A percentile compares a stretch with the other conserved stretches of the same genome.
phyloP scores from a whole-genome alignment of 768 basidiomycete species.

The Asterophora lycoperdoides region DNA sequence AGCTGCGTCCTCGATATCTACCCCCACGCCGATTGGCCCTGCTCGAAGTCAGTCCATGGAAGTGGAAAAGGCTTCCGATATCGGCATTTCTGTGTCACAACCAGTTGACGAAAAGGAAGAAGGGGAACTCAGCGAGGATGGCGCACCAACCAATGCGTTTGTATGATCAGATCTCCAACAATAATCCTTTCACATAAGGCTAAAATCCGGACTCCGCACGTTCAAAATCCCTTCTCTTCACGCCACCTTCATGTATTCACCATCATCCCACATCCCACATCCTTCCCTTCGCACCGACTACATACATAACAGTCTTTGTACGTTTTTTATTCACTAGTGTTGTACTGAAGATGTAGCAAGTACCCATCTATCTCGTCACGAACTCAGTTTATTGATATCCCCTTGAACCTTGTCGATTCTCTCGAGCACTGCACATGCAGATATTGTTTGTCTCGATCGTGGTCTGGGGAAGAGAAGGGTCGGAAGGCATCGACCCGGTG shows the following conservation, averaged over 20 bases:
- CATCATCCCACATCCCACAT: not conserved
- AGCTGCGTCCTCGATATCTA: constrained; percentile 32
- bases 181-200: too few species aligned
- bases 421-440: too few species aligned
- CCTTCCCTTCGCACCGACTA: not conserved
- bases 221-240: not conserved
- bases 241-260: not conserved
- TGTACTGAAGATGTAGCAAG: not conserved
- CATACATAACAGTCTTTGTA: not conserved
- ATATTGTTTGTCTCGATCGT: too few species aligned
- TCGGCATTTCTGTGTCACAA: not conserved
- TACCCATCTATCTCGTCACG: not conserved
- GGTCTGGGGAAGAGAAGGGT: too few species aligned
- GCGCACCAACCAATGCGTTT: constrained; percentile 2
- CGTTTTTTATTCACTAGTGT: not conserved
- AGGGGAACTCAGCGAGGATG: constrained; percentile 37
- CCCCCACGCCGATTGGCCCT: constrained; percentile 7
- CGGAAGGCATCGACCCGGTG: too few species aligned
- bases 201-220: too few species aligned
- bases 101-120: constrained; percentile 32
- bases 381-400: not conserved
- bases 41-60: constrained; percentile 12
- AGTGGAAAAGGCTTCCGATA: constrained; percentile 11
- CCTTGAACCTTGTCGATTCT: too few species aligned
- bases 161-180: not conserved